Conservation (phyloP, 2,329 filamentous ascomycete species). For the Trichophyton equinum region DNA sequence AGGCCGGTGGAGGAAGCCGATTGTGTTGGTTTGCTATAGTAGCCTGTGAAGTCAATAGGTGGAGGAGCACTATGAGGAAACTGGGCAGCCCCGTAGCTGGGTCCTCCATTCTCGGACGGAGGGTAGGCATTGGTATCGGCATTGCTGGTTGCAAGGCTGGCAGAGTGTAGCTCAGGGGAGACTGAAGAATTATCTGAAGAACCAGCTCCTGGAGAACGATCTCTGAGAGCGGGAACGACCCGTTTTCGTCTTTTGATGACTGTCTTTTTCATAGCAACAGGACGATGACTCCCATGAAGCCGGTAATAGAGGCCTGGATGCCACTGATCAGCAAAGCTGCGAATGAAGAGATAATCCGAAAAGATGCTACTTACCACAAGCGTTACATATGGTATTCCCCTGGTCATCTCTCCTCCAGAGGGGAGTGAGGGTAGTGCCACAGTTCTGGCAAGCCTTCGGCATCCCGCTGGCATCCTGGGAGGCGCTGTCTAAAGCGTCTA, state of each 20-base stretch:
- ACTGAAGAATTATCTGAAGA: slow-evolving; percentile 32
- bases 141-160: slow-evolving; percentile 17
- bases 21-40: slow-evolving; percentile 23
- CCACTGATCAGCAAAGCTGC: not conserved
- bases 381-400: slow-evolving; percentile 96
- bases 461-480: slow-evolving; percentile 32
- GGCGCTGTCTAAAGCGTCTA: slow-evolving; percentile 18
- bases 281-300: slow-evolving; percentile 82
- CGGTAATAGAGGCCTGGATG: slow-evolving; percentile 79
- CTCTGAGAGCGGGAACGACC: slow-evolving; percentile 64
- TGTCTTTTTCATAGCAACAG: slow-evolving; percentile 97
- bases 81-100: slow-evolving; percentile 7
- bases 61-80: slow-evolving; percentile 28
- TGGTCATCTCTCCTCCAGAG: slow-evolving; percentile 89
- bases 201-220: slow-evolving; percentile 33
- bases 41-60: slow-evolving; percentile 40
- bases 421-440: slow-evolving; percentile 89
- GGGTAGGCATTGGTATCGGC: slow-evolving; percentile 24
- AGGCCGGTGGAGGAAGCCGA: slow-evolving; percentile 14
- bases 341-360: slow-evolving; percentile 3
- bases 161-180: slow-evolving; percentile 30
- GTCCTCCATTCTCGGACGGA: slow-evolving; percentile 17
- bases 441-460: slow-evolving; percentile 91
- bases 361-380: slow-evolving; percentile 59
- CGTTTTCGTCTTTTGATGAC: slow-evolving; percentile 93